A percentile compares a stretch with the other conserved stretches of the same genome.
Evolutionary conservation across 2,329 filamentous ascomycete genomes (phyloP).

Genomic region (Penicillium expansum): DNA sequence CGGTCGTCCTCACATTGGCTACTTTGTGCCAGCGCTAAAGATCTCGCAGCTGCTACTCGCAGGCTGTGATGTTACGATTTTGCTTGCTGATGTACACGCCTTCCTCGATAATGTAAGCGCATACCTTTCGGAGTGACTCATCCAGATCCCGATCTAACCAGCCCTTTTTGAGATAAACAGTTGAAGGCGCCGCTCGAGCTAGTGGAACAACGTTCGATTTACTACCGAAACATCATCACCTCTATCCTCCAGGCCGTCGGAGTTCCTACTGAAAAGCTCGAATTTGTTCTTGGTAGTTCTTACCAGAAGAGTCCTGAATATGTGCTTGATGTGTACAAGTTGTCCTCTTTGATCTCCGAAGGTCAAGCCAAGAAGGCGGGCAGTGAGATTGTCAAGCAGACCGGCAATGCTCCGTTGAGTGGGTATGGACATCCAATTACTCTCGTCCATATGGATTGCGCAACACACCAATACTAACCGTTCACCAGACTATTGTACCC

Average conservation of each 20-base stretch:
- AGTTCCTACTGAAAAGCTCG: constrained; percentile 73
- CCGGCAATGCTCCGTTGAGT: constrained; percentile 57
- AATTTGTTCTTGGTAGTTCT: constrained; percentile 78
- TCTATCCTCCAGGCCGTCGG: constrained; percentile 72
- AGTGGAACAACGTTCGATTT: constrained; percentile 75
- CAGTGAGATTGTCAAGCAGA: constrained; percentile 92
- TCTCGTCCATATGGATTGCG: not conserved
- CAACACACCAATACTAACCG: constrained; percentile 35
- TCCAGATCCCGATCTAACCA: not conserved
- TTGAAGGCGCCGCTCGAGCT: constrained; percentile 82
- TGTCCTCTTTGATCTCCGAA: constrained; percentile 59
- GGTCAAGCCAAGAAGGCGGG: constrained; percentile 87
- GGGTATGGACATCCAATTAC: not conserved
- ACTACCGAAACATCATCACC: constrained; percentile 76
- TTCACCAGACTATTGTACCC: constrained; percentile 51
- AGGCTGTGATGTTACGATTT: constrained; percentile 76
- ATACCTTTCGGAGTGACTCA: not conserved
- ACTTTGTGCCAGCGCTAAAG: constrained; percentile 72
- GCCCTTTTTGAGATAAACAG: not conserved
- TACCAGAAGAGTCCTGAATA: constrained; percentile 71
- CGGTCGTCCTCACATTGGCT: constrained; percentile 45
- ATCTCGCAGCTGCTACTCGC: constrained; percentile 83
- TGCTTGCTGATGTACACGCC: constrained; percentile 66
- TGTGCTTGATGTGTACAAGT: constrained; percentile 81
- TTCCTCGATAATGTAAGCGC: constrained; percentile 38